Evolutionary conservation across 805 yeast genomes (phyloP).

Genomic region (Yamadazyma phyllophila): DNA sequence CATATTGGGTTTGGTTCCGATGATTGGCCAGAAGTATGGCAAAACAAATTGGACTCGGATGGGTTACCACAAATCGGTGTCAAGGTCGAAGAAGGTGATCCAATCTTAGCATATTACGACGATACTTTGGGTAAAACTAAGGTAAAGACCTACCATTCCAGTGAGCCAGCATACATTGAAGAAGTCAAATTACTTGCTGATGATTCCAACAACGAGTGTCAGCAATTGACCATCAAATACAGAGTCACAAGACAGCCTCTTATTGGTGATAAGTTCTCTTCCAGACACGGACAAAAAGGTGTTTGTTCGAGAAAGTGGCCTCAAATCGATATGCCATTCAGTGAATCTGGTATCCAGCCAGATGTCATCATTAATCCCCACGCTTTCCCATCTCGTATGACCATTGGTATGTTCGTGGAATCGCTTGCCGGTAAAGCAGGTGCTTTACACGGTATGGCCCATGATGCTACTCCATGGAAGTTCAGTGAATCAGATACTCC

Average conservation of each 20-base stretch:
- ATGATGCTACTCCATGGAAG: constrained; percentile 95
- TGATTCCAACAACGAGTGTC: constrained; percentile 76
- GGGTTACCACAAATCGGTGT: constrained; percentile 91
- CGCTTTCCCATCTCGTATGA: constrained; percentile 99
- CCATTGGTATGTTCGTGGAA: constrained; percentile 99
- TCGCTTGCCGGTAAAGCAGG: constrained; percentile 99
- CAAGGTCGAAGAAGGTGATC: constrained; percentile 91
- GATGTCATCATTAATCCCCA: constrained; percentile 98
- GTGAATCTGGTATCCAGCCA: constrained; percentile 95
- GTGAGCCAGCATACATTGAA: constrained; percentile 92
- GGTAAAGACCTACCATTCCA: constrained; percentile 87
- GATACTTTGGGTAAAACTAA: constrained; percentile 88
- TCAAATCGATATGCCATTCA: constrained; percentile 92
- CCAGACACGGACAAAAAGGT: constrained; percentile 98
- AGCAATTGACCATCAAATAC: constrained; percentile 80
- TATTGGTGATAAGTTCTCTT: constrained; percentile 96
- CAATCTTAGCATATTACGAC: constrained; percentile 88
- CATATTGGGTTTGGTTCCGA: constrained; percentile 94
- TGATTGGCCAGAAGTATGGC: constrained; percentile 90
- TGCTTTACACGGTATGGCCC: constrained; percentile 95
- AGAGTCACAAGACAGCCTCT: constrained; percentile 89
- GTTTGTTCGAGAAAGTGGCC: constrained; percentile 99
- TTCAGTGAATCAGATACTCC: constrained; percentile 92
- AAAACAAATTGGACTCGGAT: constrained; percentile 81
- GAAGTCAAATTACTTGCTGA: constrained; percentile 92